Conservation (phyloP, 495 filamentous ascomycete species). For the Hypoxylon crocopeplum region DNA sequence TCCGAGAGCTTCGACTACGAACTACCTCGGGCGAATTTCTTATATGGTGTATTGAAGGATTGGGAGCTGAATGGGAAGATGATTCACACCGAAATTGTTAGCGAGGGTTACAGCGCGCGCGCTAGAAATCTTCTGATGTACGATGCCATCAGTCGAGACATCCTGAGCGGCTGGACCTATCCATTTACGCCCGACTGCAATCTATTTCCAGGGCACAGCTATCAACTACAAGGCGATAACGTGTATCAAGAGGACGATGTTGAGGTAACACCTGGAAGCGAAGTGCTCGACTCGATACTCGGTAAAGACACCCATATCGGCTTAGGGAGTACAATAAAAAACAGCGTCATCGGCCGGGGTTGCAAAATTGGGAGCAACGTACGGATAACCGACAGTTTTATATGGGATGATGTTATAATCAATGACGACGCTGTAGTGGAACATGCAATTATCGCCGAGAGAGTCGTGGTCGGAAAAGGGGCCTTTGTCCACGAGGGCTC, state of each 20-base stretch:
- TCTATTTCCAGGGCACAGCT: slow-evolving; percentile 75
- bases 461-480: slow-evolving; percentile 71
- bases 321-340: slow-evolving; percentile 68
- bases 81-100: slow-evolving; percentile 87
- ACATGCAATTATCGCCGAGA: slow-evolving; percentile 77
- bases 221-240: slow-evolving; percentile 71
- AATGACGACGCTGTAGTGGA: slow-evolving; percentile 73
- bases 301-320: slow-evolving; percentile 80
- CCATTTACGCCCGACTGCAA: slow-evolving; percentile 94
- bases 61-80: slow-evolving; percentile 96
- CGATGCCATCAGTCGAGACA: slow-evolving; percentile 86
- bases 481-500: slow-evolving; percentile 73
- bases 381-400: slow-evolving; percentile 77
- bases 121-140: slow-evolving; percentile 88
- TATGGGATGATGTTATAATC: slow-evolving; percentile 87
- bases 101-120: slow-evolving; percentile 79
- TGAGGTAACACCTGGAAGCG: slow-evolving; percentile 57
- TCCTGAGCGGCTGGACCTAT: slow-evolving; percentile 89
- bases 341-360: slow-evolving; percentile 79
- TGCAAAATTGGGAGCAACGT: slow-evolving; percentile 88
- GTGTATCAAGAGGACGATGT: slow-evolving; percentile 77
- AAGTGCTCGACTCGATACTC: slow-evolving; percentile 68
- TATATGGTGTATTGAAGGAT: slow-evolving; percentile 92
- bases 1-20: slow-evolving; percentile 98
- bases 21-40: slow-evolving; percentile 82